These are phyloP conservation scores for Nakazawaea populi DNA, from an alignment of 805 yeast species.

Conservation along the genomic window DNA sequence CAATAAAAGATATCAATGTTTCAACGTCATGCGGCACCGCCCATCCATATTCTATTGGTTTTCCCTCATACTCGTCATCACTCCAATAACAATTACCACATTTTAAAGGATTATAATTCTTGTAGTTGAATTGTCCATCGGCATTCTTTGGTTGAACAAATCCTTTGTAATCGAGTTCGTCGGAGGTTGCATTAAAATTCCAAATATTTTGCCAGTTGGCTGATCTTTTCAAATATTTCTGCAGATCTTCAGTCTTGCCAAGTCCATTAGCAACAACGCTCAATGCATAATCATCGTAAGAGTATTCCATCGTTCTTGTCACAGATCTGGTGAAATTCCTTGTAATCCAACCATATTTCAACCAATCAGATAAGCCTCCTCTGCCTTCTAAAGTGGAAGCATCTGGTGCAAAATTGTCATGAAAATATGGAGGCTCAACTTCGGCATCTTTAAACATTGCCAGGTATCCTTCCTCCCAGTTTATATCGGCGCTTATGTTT, in stretches of 20 bases:
- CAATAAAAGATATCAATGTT: constrained; percentile 22
- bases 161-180: constrained; percentile 21
- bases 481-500: constrained; percentile 17
- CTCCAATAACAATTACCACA: constrained; percentile 31
- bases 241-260: constrained; percentile 16
- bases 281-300: constrained; percentile 30
- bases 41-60: constrained; percentile 30
- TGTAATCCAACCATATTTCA: constrained; percentile 25
- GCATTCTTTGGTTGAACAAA: constrained; percentile 28
- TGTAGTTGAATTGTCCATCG: constrained; percentile 22
- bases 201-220: constrained; percentile 31
- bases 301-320: constrained; percentile 30
- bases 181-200: constrained; percentile 22
- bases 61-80: constrained; percentile 27
- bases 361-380: constrained; percentile 31
- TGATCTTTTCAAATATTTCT: constrained; percentile 25
- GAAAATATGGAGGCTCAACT: constrained; percentile 23
- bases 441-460: constrained; percentile 32
- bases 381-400: constrained; percentile 27
- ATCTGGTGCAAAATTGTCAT: constrained; percentile 23
- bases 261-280: constrained; percentile 28
- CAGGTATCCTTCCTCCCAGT: constrained; percentile 26
- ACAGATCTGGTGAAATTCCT: constrained; percentile 26
- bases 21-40: constrained; percentile 28
- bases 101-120: constrained; percentile 24